Evolutionary conservation across 2,329 filamentous ascomycete species (phyloP).

Genomic region (Hymenoscyphus infarciens): DNA sequence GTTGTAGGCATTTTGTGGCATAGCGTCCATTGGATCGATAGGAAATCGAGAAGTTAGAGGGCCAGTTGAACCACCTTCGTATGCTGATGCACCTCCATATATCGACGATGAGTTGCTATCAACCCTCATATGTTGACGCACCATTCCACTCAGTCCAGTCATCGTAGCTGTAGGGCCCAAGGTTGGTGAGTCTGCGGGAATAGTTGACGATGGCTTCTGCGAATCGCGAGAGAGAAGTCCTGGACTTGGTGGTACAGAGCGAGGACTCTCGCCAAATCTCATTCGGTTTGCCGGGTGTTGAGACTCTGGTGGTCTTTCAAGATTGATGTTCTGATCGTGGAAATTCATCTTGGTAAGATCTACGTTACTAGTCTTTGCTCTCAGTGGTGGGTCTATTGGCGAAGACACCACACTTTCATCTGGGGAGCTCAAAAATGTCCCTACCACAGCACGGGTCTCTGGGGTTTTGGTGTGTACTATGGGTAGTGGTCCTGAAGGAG

Average conservation of each 20-base stretch:
- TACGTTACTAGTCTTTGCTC: constrained; percentile 16
- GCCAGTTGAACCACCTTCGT: constrained; percentile 43
- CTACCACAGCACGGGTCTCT: constrained; percentile 20
- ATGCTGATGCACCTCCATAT: constrained; percentile 50
- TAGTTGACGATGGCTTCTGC: constrained; percentile 6
- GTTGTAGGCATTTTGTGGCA: constrained; percentile 34
- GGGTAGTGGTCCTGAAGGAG: neutral
- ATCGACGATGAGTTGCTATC: constrained; percentile 80
- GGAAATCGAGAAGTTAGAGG: constrained; percentile 41
- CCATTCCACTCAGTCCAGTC: constrained; percentile 72
- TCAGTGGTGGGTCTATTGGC: constrained; percentile 15
- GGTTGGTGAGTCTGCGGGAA: constrained; percentile 67
- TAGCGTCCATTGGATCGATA: constrained; percentile 33
- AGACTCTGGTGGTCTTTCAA: constrained; percentile 32
- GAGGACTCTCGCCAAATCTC: constrained; percentile 9
- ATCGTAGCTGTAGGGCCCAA: constrained; percentile 54
- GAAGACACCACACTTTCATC: constrained; percentile 19
- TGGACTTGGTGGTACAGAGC: neutral
- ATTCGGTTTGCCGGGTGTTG: constrained; percentile 30
- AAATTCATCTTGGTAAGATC: constrained; percentile 28
- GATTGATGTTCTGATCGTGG: constrained; percentile 24
- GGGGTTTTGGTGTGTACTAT: constrained; percentile 3
- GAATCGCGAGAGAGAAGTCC: constrained; percentile 7
- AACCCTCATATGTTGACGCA: constrained; percentile 78
- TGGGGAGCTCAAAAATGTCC: constrained; percentile 31